phyloP scores from a whole-genome alignment of 768 basidiomycete genomes.

The Scleroderma bovista region DNA sequence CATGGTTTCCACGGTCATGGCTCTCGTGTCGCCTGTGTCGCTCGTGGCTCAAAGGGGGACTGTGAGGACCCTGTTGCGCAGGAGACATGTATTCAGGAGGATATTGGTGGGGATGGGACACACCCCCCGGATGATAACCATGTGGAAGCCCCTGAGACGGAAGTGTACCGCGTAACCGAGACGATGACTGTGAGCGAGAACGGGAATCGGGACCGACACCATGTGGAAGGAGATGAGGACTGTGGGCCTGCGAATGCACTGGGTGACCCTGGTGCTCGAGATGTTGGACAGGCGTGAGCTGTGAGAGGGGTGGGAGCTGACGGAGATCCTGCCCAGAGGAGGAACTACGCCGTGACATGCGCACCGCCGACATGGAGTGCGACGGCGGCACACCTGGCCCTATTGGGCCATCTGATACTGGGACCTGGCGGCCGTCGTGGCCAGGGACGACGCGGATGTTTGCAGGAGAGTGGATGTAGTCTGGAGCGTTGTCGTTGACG shows the following conservation, averaged over 20 bases:
- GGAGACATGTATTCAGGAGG: conserved; percentile 39
- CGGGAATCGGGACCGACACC: conserved; percentile 39
- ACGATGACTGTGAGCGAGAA: conserved; percentile 46
- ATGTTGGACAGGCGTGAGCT: conserved; percentile 41
- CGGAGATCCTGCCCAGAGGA: conserved; percentile 40
- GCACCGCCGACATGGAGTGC: conserved; percentile 33
- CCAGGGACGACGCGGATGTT: conserved; percentile 42
- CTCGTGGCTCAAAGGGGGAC: conserved; percentile 43
- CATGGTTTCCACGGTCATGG: conserved; percentile 35
- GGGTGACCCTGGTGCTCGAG: conserved; percentile 30
- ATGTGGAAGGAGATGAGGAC: conserved; percentile 39
- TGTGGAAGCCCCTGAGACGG: conserved; percentile 28
- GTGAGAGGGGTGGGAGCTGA: conserved; percentile 45
- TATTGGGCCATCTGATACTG: conserved; percentile 44
- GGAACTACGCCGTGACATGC: conserved; percentile 40
- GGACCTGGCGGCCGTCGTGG: conserved; percentile 45
- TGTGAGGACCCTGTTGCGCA: conserved; percentile 42
- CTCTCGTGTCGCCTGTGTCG: conserved; percentile 43
- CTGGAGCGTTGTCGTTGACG: conserved; percentile 42
- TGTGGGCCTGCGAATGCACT: conserved; percentile 31
- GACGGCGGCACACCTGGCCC: conserved; percentile 36
- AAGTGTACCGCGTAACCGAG: conserved; percentile 44
- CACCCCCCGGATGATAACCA: conserved; percentile 32
- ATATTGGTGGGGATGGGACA: conserved; percentile 42
- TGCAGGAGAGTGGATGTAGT: conserved; percentile 47